Percentiles rank a stretch among this genome's conserved stretches.
Conservation (phyloP, 1,139 yeast species). For the Suhomyces bribrorum region DNA sequence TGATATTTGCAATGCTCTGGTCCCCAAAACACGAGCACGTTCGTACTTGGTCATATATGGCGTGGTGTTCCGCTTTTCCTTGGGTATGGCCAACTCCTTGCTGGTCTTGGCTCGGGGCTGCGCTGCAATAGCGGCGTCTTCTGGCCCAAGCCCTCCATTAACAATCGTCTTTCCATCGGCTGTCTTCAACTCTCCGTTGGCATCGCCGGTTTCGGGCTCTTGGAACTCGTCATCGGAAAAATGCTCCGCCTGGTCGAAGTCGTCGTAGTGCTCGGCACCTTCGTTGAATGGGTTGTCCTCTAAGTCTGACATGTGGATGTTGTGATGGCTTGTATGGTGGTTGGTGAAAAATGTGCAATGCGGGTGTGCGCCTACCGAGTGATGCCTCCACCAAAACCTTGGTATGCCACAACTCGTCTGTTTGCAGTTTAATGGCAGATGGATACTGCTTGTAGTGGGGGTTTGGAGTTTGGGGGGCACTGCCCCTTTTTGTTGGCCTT, state of each 20-base stretch:
- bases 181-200: constrained; percentile 50
- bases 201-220: constrained; percentile 40
- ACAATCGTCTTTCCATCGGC: constrained; percentile 76
- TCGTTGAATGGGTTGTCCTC: constrained; percentile 68
- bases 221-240: constrained; percentile 66
- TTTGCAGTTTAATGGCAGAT: too few species aligned
- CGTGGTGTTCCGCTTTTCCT: constrained; percentile 86
- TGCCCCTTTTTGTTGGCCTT: too few species aligned
- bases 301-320: constrained; percentile 51
- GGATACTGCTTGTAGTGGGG: too few species aligned
- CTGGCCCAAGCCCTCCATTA: constrained; percentile 66
- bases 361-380: too few species aligned
- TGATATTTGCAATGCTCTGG: constrained; percentile 93
- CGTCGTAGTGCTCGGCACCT: constrained; percentile 77
- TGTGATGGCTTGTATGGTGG: neutral
- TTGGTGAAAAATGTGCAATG: too few species aligned
- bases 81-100: constrained; percentile 84
- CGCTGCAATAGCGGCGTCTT: constrained; percentile 40
- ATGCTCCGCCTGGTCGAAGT: constrained; percentile 74
- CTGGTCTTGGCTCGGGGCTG: constrained; percentile 62
- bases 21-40: constrained; percentile 94
- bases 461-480: too few species aligned
- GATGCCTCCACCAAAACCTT: too few species aligned
- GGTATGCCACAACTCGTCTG: too few species aligned
- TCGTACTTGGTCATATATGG: constrained; percentile 99